phyloP scores from a whole-genome alignment of 345 rosid genomes.

The Lepidium aucheri region DNA sequence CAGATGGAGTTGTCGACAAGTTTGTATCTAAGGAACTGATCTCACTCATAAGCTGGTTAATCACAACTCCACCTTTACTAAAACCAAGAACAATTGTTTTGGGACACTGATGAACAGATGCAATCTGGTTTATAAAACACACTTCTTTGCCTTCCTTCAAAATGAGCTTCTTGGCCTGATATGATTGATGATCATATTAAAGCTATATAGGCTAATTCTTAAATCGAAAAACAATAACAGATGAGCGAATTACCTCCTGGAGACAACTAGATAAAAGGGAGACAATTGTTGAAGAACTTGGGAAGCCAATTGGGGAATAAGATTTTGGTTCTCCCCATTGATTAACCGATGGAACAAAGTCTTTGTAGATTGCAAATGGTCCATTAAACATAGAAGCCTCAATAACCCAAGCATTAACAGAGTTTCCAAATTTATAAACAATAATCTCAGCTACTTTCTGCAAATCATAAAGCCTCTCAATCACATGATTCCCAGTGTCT shows the following conservation, averaged over 20 bases:
- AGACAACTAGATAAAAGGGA: conserved; percentile 54
- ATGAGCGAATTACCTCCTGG: conserved; percentile 34
- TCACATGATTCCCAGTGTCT: conserved; percentile 53
- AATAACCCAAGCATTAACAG: conserved; percentile 65
- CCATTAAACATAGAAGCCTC: conserved; percentile 66
- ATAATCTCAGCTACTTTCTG: conserved; percentile 53
- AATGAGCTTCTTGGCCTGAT: conserved; percentile 37
- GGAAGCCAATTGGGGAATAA: conserved; percentile 47
- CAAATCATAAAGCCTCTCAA: conserved; percentile 65
- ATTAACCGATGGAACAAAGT: conserved; percentile 61
- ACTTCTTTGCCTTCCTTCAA: conserved; percentile 19
- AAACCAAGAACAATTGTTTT: conserved; percentile 66
- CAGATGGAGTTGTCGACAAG: not conserved
- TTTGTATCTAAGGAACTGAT: conserved; percentile 33
- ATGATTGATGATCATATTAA: not conserved
- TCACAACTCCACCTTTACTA: conserved; percentile 83
- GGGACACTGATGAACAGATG: conserved; percentile 23
- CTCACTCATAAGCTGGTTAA: conserved; percentile 76
- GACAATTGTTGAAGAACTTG: conserved; percentile 58
- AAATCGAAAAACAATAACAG: not conserved
- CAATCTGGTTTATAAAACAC: not conserved
- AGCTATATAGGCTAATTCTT: not conserved
- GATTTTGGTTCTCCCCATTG: conserved; percentile 53
- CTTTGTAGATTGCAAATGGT: conserved; percentile 63
- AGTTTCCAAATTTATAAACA: conserved; percentile 64